Evolutionary conservation across 805 yeast species (phyloP).

Genomic region (Kodamaea laetipori): DNA sequence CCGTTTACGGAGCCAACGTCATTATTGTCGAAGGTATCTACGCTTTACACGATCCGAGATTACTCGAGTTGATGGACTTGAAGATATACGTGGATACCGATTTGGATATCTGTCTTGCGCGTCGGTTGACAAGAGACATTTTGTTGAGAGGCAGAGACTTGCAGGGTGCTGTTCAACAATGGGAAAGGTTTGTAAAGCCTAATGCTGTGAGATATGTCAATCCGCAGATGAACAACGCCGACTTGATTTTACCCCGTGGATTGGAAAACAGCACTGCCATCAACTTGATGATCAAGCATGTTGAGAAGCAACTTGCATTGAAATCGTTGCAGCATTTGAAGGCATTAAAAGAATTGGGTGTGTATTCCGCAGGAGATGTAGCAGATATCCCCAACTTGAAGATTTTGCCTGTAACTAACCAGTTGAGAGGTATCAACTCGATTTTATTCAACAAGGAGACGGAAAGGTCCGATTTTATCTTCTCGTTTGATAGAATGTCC

Average conservation of each 20-base stretch:
- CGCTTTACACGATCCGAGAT: constrained; percentile 69
- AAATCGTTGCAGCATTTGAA: constrained; percentile 71
- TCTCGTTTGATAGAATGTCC: constrained; percentile 84
- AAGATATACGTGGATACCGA: constrained; percentile 94
- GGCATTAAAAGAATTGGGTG: constrained; percentile 60
- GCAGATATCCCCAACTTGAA: constrained; percentile 29
- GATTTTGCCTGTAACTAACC: constrained; percentile 56
- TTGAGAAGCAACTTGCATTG: constrained; percentile 63
- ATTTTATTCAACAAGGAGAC: constrained; percentile 60
- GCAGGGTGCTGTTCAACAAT: constrained; percentile 79
- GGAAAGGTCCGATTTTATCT: constrained; percentile 74
- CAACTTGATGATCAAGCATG: constrained; percentile 74
- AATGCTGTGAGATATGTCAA: constrained; percentile 74
- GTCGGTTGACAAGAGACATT: constrained; percentile 86
- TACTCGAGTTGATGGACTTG: constrained; percentile 76
- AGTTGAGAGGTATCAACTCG: constrained; percentile 70
- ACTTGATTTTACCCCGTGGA: constrained; percentile 88
- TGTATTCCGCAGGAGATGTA: constrained; percentile 3
- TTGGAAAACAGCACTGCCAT: constrained; percentile 82
- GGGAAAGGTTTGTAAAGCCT: constrained; percentile 92
- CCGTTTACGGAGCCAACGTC: constrained; percentile 92
- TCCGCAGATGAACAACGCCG: constrained; percentile 79
- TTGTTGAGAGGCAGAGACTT: constrained; percentile 84
- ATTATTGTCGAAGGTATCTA: constrained; percentile 91
- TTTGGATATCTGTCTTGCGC: constrained; percentile 85